Base-by-base conservation (phyloP, 129 eudicot genomes). In the Escallonia herrerae region DNA sequence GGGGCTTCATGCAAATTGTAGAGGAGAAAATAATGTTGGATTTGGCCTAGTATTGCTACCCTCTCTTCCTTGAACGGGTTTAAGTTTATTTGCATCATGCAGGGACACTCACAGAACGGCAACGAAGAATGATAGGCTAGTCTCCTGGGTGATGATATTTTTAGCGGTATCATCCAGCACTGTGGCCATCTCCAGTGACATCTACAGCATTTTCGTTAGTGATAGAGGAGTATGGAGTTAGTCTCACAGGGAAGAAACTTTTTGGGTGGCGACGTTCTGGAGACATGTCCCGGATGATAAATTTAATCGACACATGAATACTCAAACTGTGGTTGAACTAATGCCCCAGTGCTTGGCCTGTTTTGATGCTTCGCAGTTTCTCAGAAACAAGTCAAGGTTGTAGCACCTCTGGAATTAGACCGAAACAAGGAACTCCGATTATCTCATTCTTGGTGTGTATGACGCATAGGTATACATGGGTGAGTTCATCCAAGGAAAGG, bases 131-230 rank as follows among this genome's bases (percentile, higher is more conserved):
- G 97, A 91, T 69, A 85, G 79, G 51, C 58, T 78, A 12, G 70
- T 85, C 12, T 85, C 97, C 0, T 84, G 87, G 96, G 63, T 87
- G 66, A 91, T 91, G 96, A 69, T 91, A 60, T 60, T 87, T 8
- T 65, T 91, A 76, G 97, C 96, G 40, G 85, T 87, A 49, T 87
- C 88, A n/a, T 91, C 97, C 61, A 87, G 97, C 68, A 56, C 81
- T 39, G 87, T 91, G 72, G 97, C 97, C 14, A 91, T 91, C 59
- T 81, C 77, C 80, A 87, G 90, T 56, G 96, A 91, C 67, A 70
- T 91, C 52, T 84, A 79, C 61, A 69, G 84, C 76, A 67, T 76
- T 41, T 76, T 77, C 77, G 60, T 33, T 6, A 56, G 69, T 46
- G 53, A 51, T 14, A 15, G 57, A 42, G 54, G 3, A 38, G 67